These are phyloP conservation scores for Protomyces pachydermus DNA, from an alignment of 1,139 yeast genomes.

Conservation along the genomic window DNA sequence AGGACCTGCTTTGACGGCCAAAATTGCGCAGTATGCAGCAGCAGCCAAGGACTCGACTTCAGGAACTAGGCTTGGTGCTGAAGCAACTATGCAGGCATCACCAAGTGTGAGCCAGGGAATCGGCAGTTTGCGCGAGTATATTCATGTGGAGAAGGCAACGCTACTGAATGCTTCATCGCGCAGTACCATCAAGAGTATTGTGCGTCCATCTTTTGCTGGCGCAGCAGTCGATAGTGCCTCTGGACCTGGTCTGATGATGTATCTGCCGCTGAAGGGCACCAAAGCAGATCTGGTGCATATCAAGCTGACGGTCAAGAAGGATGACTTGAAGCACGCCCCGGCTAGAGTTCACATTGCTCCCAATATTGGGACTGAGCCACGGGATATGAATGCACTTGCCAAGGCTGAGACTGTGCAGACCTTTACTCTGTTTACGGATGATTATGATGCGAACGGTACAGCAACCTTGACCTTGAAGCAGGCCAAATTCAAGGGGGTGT, in stretches of 20 bases:
- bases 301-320: not conserved
- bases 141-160: not conserved
- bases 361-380: not conserved
- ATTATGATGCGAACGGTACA: not conserved
- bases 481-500: constrained; percentile 10
- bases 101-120: not conserved
- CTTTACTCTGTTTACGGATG: constrained; percentile 15
- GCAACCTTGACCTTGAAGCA: constrained; percentile 4
- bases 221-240: constrained; percentile 5
- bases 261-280: constrained; percentile 1
- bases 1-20: constrained; percentile 30
- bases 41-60: not conserved
- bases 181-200: constrained; percentile 7
- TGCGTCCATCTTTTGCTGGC: constrained; percentile 15
- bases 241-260: constrained; percentile 3
- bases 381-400: constrained; percentile 15
- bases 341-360: constrained; percentile 12
- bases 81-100: constrained; percentile 3
- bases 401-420: constrained; percentile 19
- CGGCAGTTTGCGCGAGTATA: not conserved
- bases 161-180: not conserved
- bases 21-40: constrained; percentile 10
- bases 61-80: constrained; percentile 9
- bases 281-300: not conserved
- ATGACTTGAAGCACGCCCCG: constrained; percentile 1